phyloP scores from a whole-genome alignment of 352 stramenopile species.

The Globisporangium cederbergense region DNA sequence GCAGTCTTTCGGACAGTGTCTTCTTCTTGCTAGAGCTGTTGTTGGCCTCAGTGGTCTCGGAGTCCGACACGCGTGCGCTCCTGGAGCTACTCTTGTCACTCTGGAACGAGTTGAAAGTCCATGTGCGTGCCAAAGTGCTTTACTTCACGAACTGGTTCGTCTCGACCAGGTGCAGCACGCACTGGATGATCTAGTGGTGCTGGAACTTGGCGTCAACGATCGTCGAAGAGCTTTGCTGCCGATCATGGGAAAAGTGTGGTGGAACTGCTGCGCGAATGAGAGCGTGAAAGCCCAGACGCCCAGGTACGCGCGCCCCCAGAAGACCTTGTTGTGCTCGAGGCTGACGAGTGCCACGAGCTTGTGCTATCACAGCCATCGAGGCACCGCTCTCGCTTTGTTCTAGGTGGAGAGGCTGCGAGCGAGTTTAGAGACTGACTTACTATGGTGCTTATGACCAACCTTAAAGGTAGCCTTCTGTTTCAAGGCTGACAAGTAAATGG shows the following conservation, averaged over 20 bases:
- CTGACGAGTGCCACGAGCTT: not conserved
- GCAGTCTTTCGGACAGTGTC: not conserved
- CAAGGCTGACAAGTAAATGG: no score
- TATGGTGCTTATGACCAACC: no score
- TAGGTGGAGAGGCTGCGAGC: no score
- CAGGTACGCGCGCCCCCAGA: slow-evolving; percentile 12
- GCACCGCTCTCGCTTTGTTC: not conserved
- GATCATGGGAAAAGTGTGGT: slow-evolving; percentile 1
- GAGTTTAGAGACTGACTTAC: no score
- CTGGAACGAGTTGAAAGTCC: not conserved
- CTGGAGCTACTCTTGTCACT: not conserved
- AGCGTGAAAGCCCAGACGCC: slow-evolving; percentile 7
- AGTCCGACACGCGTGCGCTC: not conserved
- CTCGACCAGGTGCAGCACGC: not conserved
- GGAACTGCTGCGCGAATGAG: slow-evolving; percentile 12
- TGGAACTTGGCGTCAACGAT: not conserved
- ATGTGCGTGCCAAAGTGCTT: not conserved
- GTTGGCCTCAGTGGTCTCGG: not conserved
- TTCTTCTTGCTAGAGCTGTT: not conserved
- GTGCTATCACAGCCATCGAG: not conserved
- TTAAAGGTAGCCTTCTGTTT: no score
- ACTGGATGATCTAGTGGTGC: not conserved
- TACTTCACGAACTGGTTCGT: not conserved
- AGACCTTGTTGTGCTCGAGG: not conserved
- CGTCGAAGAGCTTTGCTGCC: not conserved